Evolutionary conservation across 2,329 filamentous ascomycete species (phyloP).

Genomic region (Rugonectria rugulosa): DNA sequence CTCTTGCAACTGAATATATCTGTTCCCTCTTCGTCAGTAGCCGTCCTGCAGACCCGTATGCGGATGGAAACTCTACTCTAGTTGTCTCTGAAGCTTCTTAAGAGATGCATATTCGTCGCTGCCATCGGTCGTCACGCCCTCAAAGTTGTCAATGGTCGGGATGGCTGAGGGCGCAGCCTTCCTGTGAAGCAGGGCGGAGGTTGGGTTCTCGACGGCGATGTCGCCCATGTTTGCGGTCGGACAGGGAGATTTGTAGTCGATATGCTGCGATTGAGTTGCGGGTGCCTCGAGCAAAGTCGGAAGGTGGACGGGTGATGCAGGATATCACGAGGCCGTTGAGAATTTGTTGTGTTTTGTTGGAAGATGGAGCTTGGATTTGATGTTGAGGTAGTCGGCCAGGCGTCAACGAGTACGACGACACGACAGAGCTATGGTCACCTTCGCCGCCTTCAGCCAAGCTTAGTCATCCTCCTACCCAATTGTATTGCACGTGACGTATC

Average conservation of each 20-base stretch:
- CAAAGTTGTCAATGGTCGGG: constrained; percentile 88
- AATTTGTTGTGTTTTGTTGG: constrained; percentile 13
- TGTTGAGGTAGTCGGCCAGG: constrained; percentile 34
- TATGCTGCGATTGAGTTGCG: neutral
- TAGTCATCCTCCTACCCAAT: constrained; percentile 30
- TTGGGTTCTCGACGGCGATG: constrained; percentile 82
- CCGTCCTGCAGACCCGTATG: neutral
- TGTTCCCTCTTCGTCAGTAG: constrained; percentile 47
- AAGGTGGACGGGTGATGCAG: constrained; percentile 13
- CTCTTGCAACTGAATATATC: constrained; percentile 96
- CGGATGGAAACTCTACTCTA: constrained; percentile 71
- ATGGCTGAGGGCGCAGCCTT: constrained; percentile 82
- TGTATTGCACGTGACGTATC: constrained; percentile 27
- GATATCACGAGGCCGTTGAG: constrained; percentile 18
- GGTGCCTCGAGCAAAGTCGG: neutral
- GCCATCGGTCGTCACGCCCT: constrained; percentile 80
- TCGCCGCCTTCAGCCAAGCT: constrained; percentile 22
- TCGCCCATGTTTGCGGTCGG: constrained; percentile 74
- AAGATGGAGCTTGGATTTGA: constrained; percentile 37
- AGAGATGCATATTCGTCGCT: constrained; percentile 93
- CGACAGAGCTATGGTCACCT: constrained; percentile 36
- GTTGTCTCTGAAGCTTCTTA: constrained; percentile 95
- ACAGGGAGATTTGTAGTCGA: neutral
- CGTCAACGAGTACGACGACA: constrained; percentile 42
- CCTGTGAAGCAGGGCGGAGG: constrained; percentile 78